These are phyloP conservation scores for Aegilops bicornis DNA, from an alignment of 176 grass and related monocot genomes.

Conservation along the genomic window DNA sequence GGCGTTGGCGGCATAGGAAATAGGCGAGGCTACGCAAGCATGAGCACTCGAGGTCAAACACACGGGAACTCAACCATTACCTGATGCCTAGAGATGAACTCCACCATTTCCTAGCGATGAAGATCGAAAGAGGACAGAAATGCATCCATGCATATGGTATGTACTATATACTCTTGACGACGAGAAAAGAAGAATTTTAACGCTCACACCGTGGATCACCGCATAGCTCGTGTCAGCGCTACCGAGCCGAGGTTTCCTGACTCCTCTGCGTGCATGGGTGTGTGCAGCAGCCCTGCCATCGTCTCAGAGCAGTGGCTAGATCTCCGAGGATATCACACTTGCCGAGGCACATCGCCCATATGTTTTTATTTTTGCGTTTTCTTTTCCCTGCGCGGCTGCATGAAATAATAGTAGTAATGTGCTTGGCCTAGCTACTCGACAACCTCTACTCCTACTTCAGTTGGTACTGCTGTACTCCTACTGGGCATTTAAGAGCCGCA, in stretches of 20 bases:
- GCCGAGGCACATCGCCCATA: constrained; percentile 19
- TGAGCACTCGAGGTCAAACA: not conserved
- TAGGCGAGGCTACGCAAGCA: not conserved
- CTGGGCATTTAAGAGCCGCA: not conserved
- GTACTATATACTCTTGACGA: not conserved
- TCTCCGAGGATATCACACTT: constrained; percentile 37
- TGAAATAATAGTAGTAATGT: not conserved
- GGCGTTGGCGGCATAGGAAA: not conserved
- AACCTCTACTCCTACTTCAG: not conserved
- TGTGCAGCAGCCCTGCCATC: not conserved
- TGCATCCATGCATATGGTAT: too few relatives aligned
- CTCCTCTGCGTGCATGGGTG: not conserved
- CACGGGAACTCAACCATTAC: not conserved
- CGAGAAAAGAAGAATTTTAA: not conserved
- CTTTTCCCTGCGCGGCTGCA: not conserved
- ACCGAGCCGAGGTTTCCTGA: not conserved
- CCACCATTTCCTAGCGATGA: not conserved
- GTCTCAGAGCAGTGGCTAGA: constrained; percentile 35
- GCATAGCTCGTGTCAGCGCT: not conserved
- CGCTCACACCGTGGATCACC: not conserved
- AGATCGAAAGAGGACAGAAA: not conserved
- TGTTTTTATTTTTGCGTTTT: not conserved
- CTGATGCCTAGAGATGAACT: not conserved
- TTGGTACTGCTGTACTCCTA: not conserved
- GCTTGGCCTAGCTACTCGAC: not conserved